These are phyloP conservation scores for Myochromella boudieri DNA, from an alignment of 768 basidiomycete genomes.

Conservation along the genomic window DNA sequence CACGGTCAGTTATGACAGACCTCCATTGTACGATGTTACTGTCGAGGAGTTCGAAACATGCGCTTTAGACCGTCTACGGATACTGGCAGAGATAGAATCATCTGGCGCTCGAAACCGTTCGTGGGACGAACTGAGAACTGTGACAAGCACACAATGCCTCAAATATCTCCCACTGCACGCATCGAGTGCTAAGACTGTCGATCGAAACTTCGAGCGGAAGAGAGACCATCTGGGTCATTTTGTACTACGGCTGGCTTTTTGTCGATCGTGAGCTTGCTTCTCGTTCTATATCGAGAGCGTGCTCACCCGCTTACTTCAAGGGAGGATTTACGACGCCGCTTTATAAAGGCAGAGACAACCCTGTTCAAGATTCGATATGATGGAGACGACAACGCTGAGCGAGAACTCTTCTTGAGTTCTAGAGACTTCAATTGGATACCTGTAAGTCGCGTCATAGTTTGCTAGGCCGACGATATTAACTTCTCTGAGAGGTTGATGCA, in stretches of 20 bases:
- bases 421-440: constrained; percentile 65
- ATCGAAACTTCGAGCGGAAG: constrained; percentile 63
- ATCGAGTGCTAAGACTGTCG: constrained; percentile 46
- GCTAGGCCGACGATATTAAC: neutral
- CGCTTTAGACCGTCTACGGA: constrained; percentile 83
- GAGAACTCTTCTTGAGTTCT: constrained; percentile 61
- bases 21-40: constrained; percentile 86
- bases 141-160: constrained; percentile 61
- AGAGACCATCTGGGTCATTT: constrained; percentile 93
- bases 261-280: constrained; percentile 76
- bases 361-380: constrained; percentile 86
- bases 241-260: constrained; percentile 91
- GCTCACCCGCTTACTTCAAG: constrained; percentile 37
- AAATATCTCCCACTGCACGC: constrained; percentile 76
- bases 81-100: constrained; percentile 90
- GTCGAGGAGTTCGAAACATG: constrained; percentile 93
- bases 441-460: constrained; percentile 34
- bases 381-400: constrained; percentile 53
- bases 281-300: neutral
- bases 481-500: constrained; percentile 42
- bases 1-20: constrained; percentile 71
- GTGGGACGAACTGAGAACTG: constrained; percentile 72
- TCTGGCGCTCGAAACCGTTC: constrained; percentile 80
- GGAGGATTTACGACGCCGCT: constrained; percentile 86
- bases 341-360: constrained; percentile 84